These are phyloP conservation scores for Phoenix dactylifera DNA, from an alignment of 176 grass and related monocot genomes.

Conservation along the genomic window DNA sequence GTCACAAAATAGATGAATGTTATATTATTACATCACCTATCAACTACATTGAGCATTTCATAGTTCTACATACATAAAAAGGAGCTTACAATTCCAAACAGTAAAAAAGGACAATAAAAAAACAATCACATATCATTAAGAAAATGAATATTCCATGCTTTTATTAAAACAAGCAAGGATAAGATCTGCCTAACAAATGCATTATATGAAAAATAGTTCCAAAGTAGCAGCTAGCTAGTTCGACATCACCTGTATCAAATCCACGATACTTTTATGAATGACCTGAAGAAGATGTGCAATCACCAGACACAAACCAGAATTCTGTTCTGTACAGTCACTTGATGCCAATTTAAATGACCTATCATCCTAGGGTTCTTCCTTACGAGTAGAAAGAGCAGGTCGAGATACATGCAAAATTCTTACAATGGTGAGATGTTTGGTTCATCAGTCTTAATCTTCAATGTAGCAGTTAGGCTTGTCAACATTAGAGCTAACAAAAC, in stretches of 20 bases:
- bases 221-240: too few species aligned
- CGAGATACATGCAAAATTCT: slow-evolving; percentile 47
- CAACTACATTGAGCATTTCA: too few species aligned
- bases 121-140: too few species aligned
- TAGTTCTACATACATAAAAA: too few species aligned
- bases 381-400: slow-evolving; percentile 69
- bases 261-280: slow-evolving; percentile 26
- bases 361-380: slow-evolving; percentile 92
- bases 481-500: slow-evolving; percentile 31
- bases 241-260: slow-evolving; percentile 44
- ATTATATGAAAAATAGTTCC: too few species aligned
- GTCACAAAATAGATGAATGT: too few species aligned
- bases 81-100: too few species aligned
- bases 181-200: too few species aligned
- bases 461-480: slow-evolving; percentile 1
- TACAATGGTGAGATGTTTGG: slow-evolving; percentile 17
- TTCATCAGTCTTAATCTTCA: slow-evolving; percentile 28
- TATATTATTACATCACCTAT: too few species aligned
- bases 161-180: too few species aligned
- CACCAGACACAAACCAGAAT: slow-evolving; percentile 19
- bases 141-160: too few species aligned
- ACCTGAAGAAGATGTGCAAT: slow-evolving; percentile 22
- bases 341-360: slow-evolving; percentile 57
- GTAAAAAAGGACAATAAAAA: too few species aligned
- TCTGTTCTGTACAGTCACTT: slow-evolving; percentile 25